These are phyloP conservation scores for Typha latifolia DNA, from an alignment of 176 grass and related monocot genomes.

Conservation along the genomic window DNA sequence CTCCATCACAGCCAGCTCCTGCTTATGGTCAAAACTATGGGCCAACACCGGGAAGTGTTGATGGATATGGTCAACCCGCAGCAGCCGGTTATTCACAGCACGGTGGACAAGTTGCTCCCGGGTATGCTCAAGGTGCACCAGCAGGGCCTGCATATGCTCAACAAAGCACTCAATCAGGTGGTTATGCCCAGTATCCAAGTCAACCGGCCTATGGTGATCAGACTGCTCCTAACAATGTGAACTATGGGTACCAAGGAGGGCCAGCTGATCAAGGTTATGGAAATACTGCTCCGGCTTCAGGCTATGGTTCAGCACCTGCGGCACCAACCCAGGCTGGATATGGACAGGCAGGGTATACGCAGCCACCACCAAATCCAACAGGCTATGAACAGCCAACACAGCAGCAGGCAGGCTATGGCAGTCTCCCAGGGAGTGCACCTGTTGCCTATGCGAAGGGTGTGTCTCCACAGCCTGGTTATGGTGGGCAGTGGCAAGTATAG, in stretches of 20 bases:
- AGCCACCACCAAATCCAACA: conserved; percentile 35
- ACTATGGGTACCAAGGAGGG: conserved; percentile 66
- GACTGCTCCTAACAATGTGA: conserved; percentile 30
- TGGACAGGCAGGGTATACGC: conserved; percentile 46
- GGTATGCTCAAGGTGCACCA: background rate
- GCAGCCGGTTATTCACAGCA: conserved; percentile 22
- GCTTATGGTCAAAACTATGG: conserved; percentile 65
- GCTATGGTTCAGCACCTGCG: conserved; percentile 20
- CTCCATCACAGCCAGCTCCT: conserved; percentile 45
- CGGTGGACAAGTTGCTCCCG: conserved; percentile 19
- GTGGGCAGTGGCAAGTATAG: conserved; percentile 12
- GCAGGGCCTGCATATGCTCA: conserved; percentile 32
- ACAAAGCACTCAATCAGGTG: conserved; percentile 29
- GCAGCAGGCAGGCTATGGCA: background rate
- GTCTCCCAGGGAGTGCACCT: too few relatives aligned
- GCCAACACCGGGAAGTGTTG: conserved; percentile 32
- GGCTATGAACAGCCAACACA: conserved; percentile 40
- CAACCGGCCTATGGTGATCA: conserved; percentile 54
- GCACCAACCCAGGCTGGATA: conserved; percentile 39
- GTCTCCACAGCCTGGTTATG: conserved; percentile 28
- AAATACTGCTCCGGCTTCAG: conserved; percentile 25
- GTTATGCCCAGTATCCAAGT: conserved; percentile 42
- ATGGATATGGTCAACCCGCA: conserved; percentile 61
- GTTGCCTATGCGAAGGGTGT: too few relatives aligned
- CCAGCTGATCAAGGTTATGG: conserved; percentile 56